Base-by-base conservation (phyloP, 257 asterid genomes). In the Salvia hispanica region DNA sequence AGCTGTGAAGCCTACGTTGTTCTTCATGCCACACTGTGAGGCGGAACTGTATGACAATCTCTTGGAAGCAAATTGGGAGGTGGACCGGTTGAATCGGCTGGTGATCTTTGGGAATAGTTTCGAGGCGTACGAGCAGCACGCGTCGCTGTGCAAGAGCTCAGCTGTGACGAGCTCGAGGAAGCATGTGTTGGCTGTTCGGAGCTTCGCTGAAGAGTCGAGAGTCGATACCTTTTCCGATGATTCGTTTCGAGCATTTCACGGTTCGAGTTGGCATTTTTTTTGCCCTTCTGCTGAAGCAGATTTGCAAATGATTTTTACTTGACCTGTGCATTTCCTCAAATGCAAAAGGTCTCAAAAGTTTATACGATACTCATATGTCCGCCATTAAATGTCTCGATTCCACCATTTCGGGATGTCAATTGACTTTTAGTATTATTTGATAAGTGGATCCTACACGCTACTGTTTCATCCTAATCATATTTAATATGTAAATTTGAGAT, bases 21-120 rank as follows among this genome's bases (percentile, higher is more conserved):
- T 94, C 84, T 90, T 94, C 84, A 94, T 91, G 99, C 97, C 99
- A 13, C 97, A 91, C 58, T 86, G 96, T 25, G 95, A 86, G 70
- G 91, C 86, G 14, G 90, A 74, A 68, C 55, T 94, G 67, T 94
- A 91, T 5, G 85, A 88, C 55, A 88, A 88, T 80, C 83, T 94
- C 28, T 51, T 94, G 75, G 83, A 78, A 71, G 86, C 84, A 2
- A 94, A 94, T 56, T 88, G 95, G 97, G 78, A 64, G 28, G 62
- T 58, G 0, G 82, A 78, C 61, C 72, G 55, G 13, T 55, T 91
- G 85, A 64, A 58, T 46, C 76, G 72, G 37, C 25, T 87, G 50
- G 21, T 72, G 25, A 51, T 89, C 63, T 86, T 92, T 53, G 96
- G 98, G 14, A 89, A 89, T 65, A 87, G 96, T 79, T 92, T 92